Evolutionary conservation across 352 stramenopile genomes (phyloP).

Genomic region (Globisporangium spinosum): DNA sequence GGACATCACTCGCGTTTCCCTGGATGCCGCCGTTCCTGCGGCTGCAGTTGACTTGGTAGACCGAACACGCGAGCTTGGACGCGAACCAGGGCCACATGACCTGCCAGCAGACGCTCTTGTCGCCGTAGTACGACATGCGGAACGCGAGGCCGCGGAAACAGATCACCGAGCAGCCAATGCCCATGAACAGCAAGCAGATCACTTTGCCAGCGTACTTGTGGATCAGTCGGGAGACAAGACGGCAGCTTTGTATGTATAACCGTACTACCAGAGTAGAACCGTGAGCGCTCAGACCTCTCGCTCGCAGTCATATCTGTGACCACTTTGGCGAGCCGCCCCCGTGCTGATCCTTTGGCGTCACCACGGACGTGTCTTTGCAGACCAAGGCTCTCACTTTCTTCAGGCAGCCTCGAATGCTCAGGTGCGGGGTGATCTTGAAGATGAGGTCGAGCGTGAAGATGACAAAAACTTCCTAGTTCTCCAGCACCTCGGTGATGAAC

Average conservation of each 20-base stretch:
- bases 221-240: neutral
- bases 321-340: neutral
- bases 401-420: slow-evolving; percentile 20
- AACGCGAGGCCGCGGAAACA: slow-evolving; percentile 20
- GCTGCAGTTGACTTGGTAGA: slow-evolving; percentile 39
- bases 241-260: neutral
- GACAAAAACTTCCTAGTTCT: slow-evolving; percentile 22
- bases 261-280: neutral
- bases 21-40: slow-evolving; percentile 3
- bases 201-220: slow-evolving; percentile 29
- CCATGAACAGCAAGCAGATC: slow-evolving; percentile 22
- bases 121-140: slow-evolving; percentile 16
- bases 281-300: neutral
- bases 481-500: slow-evolving; percentile 18
- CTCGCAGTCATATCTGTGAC: neutral
- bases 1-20: slow-evolving; percentile 9
- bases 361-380: slow-evolving; percentile 16
- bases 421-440: slow-evolving; percentile 22
- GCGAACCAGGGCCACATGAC: slow-evolving; percentile 29
- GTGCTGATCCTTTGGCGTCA: neutral
- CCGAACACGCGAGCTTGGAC: slow-evolving; percentile 29
- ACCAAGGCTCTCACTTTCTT: slow-evolving; percentile 19
- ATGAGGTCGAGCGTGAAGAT: slow-evolving; percentile 19
- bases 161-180: slow-evolving; percentile 8
- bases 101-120: slow-evolving; percentile 22